Base-by-base conservation (phyloP, 139 green algal genomes). In the Haematococcus lacustris region DNA sequence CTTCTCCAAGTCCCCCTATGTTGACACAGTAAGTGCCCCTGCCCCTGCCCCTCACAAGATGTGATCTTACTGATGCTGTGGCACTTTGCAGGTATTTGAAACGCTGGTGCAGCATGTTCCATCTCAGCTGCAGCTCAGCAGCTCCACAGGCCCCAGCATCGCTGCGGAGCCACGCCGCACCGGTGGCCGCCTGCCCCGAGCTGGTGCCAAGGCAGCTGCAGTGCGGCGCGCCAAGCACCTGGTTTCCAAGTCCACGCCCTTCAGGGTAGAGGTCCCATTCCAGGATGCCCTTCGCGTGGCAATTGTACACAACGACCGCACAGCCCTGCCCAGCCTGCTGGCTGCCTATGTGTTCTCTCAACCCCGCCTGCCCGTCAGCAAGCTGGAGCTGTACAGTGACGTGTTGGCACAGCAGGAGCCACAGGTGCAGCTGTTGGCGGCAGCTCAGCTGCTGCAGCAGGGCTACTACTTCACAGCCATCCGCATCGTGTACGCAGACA, bases 381-480 rank as follows among this genome's bases (percentile, higher is more conserved):
- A 74, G 68, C 70, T 83, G 64, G 77, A 83, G 73, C 33, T 53
- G 34, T 75, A 75, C 57, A 61, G 30, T 5, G 7, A 68, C 9
- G 35, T 68, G 4, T 37, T 68, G 35, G 53, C 53, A 26, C 28
- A 67, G 28, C 70, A 75, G 70, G 30, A 51, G 25, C 53, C 70
- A 33, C 47, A 40, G 40, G 69, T 61, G 63, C 50, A 72, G 39
- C 66, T 80, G 65, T 61, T 74, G 67, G 67, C 71, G 9, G 79
- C 61, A 30, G 74, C 75, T 47, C 71, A 74, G 71, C 71, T 84
- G 3, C 47, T 84, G 47, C 71, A 79, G 75, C 6, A 39, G 1
- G 74, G 79, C 3, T 84, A 75, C 71, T 80, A 71, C 51, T 76
- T 84, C 33, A 66, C 61, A 3, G 79, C 75, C 32, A 65, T 84